Evolutionary conservation across 352 stramenopile genomes (phyloP).

Genomic region (Halophytophthora polymorphica): DNA sequence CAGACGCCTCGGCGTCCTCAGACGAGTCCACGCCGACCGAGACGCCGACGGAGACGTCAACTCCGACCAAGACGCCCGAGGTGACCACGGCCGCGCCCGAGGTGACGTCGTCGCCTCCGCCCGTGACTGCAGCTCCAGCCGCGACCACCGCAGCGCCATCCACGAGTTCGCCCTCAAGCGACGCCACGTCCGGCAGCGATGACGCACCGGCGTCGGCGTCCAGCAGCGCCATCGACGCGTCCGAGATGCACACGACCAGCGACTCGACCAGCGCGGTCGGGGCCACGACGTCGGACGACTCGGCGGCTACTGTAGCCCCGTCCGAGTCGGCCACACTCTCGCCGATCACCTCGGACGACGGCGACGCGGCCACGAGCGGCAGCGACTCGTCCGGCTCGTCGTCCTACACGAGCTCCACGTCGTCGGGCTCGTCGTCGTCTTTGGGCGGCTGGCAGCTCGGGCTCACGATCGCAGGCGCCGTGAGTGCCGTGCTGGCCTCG

Average conservation of each 20-base stretch:
- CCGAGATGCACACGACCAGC: conserved; percentile 7
- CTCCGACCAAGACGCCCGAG: conserved; percentile 14
- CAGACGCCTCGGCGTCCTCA: neutral
- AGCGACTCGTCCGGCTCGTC: neutral
- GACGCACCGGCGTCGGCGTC: conserved; percentile 2
- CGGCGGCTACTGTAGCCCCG: conserved; percentile 4
- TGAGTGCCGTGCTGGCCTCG: conserved; percentile 42
- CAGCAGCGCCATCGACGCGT: conserved; percentile 2
- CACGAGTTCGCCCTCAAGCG: conserved; percentile 3
- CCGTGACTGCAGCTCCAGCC: conserved; percentile 9
- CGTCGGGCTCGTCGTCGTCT: conserved; percentile 13
- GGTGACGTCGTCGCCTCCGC: neutral
- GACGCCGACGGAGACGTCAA: conserved; percentile 7
- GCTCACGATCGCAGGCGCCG: conserved; percentile 41
- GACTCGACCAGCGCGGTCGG: too few relatives aligned
- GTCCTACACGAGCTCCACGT: conserved; percentile 14
- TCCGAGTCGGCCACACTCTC: conserved; percentile 27
- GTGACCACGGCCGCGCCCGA: conserved; percentile 11
- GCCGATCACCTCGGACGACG: conserved; percentile 28
- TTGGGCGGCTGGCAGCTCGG: conserved; percentile 36
- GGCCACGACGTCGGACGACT: too few relatives aligned
- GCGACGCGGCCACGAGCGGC: conserved; percentile 6
- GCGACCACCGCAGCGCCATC: conserved; percentile 6
- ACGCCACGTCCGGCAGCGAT: neutral
- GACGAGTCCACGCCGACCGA: neutral